These are phyloP conservation scores for Cymbidium sinense DNA, from an alignment of 106 monocot species.

Conservation along the genomic window DNA sequence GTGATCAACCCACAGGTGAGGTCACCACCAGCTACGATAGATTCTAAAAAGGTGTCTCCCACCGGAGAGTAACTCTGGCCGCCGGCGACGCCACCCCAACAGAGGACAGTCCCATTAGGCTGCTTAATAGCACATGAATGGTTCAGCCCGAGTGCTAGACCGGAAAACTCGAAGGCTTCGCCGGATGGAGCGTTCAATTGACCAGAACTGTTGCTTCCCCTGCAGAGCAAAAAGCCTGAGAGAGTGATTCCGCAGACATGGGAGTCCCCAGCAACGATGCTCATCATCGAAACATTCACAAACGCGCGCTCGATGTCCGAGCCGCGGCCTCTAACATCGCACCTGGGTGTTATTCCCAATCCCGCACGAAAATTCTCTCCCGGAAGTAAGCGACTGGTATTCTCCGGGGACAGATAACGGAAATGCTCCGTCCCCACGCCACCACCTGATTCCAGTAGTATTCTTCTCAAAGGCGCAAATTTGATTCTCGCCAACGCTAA, in stretches of 20 bases:
- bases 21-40: slow-evolving; percentile 63
- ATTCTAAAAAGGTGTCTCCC: slow-evolving; percentile 28
- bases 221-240: slow-evolving; percentile 35
- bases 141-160: slow-evolving; percentile 44
- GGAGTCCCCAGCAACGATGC: slow-evolving; percentile 55
- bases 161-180: slow-evolving; percentile 28
- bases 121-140: slow-evolving; percentile 61
- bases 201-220: slow-evolving; percentile 37
- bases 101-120: slow-evolving; percentile 40
- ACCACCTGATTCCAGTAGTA: slow-evolving; percentile 32
- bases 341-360: slow-evolving; percentile 28
- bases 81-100: slow-evolving; percentile 56
- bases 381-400: slow-evolving; percentile 67
- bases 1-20: slow-evolving; percentile 67
- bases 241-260: slow-evolving; percentile 51
- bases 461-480: slow-evolving; percentile 31
- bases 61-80: slow-evolving; percentile 13
- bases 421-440: slow-evolving; percentile 42
- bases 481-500: slow-evolving; percentile 65
- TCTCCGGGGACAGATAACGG: slow-evolving; percentile 15
- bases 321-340: slow-evolving; percentile 33
- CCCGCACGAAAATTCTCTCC: slow-evolving; percentile 66
- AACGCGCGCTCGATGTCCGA: slow-evolving; percentile 25
- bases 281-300: slow-evolving; percentile 31
- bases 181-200: slow-evolving; percentile 16